Evolutionary conservation across 2,329 filamentous ascomycete genomes (phyloP).

Genomic region (Aureobasidium sp.): DNA sequence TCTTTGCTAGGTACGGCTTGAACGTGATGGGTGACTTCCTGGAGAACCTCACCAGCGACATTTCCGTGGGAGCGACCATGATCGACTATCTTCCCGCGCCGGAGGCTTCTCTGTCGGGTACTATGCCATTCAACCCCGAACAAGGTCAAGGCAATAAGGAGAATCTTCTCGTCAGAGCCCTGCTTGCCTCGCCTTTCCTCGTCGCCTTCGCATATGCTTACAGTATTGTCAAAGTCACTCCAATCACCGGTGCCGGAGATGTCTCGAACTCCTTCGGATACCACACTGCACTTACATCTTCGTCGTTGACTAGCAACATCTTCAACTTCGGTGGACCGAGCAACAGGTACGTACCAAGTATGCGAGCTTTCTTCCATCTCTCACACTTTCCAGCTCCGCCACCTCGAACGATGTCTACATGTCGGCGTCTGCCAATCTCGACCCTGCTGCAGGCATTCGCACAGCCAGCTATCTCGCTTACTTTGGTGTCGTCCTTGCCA

Average conservation of each 20-base stretch:
- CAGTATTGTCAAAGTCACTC: not conserved
- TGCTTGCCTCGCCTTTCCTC: slow-evolving; percentile 13
- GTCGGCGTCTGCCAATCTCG: not conserved
- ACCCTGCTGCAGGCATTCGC: slow-evolving; percentile 18
- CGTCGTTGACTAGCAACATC: not conserved
- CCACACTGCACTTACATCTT: not conserved
- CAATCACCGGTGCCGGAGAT: not conserved
- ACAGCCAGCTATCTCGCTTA: slow-evolving; percentile 24
- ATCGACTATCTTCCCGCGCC: slow-evolving; percentile 28
- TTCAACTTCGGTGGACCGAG: not conserved
- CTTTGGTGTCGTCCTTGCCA: slow-evolving; percentile 24
- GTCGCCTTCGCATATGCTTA: not conserved
- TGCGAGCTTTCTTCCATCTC: not conserved
- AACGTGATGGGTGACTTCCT: slow-evolving; percentile 14
- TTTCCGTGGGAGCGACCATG: slow-evolving; percentile 21
- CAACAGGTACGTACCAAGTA: not conserved
- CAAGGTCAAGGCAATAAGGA: slow-evolving; percentile 25
- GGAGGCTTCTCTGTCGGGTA: slow-evolving; percentile 20
- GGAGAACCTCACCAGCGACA: slow-evolving; percentile 17
- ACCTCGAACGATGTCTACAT: not conserved
- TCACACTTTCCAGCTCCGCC: not conserved
- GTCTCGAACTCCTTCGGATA: not conserved
- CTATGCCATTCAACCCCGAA: slow-evolving; percentile 27
- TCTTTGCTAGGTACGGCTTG: slow-evolving; percentile 3
- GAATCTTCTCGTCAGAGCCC: slow-evolving; percentile 17